Evolutionary conservation across 495 filamentous ascomycete genomes (phyloP), one percentile per base, ranked within the genome.

Genomic region (Xylaria sp.): DNA sequence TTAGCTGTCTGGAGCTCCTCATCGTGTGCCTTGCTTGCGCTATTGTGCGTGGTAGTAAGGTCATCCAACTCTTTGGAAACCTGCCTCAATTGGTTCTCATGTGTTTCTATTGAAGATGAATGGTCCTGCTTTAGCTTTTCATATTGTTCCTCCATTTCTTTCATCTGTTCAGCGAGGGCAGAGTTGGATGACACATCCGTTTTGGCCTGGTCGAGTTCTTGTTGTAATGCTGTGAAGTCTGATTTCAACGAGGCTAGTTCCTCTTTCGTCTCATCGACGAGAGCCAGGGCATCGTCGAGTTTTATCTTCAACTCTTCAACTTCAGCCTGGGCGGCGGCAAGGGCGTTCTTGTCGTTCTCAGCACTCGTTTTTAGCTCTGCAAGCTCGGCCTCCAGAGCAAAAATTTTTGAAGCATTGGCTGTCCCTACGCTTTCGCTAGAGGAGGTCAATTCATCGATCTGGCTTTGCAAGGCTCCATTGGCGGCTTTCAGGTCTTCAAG

Each of bases 41-140:
- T 78, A 41, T 79, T 76, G 72, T 86, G 81, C 21, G 82, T 76
- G 65, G 82, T 70, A 46, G 75, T 78, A 59, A 78, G 70, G 31
- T 73, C 75, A 37, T 77, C 75, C 43, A 69, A 74, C 64, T 77
- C 87, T 63, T 86, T 78, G 35, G 85, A 85, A 70, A 89, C 69
- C 55, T 82, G 81, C 73, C 83, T 74, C 24, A 89, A 79, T 66
- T 87, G 82, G 69, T 83, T 78, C 61, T 82, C 76, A 72, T 88
- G 86, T 66, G 84, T 85, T 19, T 84, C 81, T 41, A 77, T 66
- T 0, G 82, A 84, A 43, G 80, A 73, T 53, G 81, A 79, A 57
- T 77, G 78, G 33, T 87, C 85, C 24, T 84, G 81, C 71, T 83
- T 85, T 26, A 88, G 78, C 68, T 83, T 83, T 24, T 81, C 78